Evolutionary conservation across 345 rosid species (phyloP), one percentile per base, ranked within the genome.

Genomic region (Salix exigua): DNA sequence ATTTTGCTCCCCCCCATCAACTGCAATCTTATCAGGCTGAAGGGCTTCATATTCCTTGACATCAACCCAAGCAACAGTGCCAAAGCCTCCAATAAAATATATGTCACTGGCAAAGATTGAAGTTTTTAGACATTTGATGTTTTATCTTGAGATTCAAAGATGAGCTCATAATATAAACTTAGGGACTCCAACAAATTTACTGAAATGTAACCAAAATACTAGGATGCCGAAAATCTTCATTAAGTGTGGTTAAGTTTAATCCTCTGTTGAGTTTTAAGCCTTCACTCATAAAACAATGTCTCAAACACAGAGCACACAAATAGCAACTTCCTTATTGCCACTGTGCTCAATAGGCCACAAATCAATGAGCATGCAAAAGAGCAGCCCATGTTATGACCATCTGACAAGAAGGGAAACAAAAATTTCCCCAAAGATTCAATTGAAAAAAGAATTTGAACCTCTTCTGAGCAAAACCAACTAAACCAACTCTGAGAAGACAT

Each of bases 51-150:
- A 93, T 83, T 96, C 98, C 80, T 86, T 86, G 68, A 93, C 97
- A 82, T 93, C 92, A 12, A 96, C 90, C 99, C 99, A 96, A 28
- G 99, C 98, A 78, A 93, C 97, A 51, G 98, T 93, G 76, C 99
- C 99, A 80, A 96, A 96, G 74, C 98, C 99, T 67, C 99, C 99
- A 74, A 96, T 92, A 85, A 96, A 96, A 81, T 96, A 96, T 81
- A 96, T 92, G 84, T 96, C 99, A 80, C 98, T 93, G 79, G 81
- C 18, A 77, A 64, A 58, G 26, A 58, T 23, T 58, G 16, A 58
- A 11, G 25, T 58, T 25, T 58, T 58, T 58, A 58, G 62, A n/a
- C 28, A 58, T 58, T 25, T 58, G 62, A 58, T 4, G 4, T 58
- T n/a, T 58, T 23, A 58, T n/a, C 14, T 58, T 58, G n/a, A 58